A percentile compares a stretch with the other conserved stretches of the same genome.
phyloP scores from a whole-genome alignment of 495 filamentous ascomycete species.

The Amorphotheca resinae region DNA sequence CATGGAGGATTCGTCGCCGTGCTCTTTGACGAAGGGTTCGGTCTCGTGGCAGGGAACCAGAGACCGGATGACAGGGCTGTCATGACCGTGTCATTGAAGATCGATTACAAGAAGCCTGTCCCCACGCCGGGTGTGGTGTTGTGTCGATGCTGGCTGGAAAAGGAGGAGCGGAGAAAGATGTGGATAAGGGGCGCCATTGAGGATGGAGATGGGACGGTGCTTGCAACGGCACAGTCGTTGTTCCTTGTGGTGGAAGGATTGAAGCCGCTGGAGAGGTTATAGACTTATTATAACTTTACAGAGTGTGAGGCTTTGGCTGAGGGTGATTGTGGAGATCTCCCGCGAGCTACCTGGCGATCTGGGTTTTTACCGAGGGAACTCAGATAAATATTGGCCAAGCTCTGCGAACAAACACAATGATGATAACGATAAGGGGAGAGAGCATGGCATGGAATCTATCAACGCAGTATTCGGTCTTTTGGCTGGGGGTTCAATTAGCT shows the following conservation, averaged over 20 bases:
- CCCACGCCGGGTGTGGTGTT: slow-evolving; percentile 21
- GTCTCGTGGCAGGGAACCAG: slow-evolving; percentile 13
- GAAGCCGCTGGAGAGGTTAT: too few relatives aligned
- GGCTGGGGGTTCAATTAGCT: too few relatives aligned
- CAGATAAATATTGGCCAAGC: too few relatives aligned
- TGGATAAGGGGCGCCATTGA: slow-evolving; percentile 21
- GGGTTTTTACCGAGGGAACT: too few relatives aligned
- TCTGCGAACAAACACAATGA: too few relatives aligned
- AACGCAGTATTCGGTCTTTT: too few relatives aligned
- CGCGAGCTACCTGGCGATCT: too few relatives aligned
- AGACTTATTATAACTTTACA: too few relatives aligned
- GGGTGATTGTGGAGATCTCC: too few relatives aligned
- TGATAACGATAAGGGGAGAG: too few relatives aligned
- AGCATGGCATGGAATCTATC: too few relatives aligned
- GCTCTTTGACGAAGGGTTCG: slow-evolving; percentile 20
- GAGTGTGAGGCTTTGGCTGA: too few relatives aligned
- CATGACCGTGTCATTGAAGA: slow-evolving; percentile 23
- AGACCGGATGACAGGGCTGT: slow-evolving; percentile 13
- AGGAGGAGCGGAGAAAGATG: slow-evolving; percentile 22
- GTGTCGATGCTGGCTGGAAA: slow-evolving; percentile 18
- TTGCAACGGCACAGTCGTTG: slow-evolving; percentile 21
- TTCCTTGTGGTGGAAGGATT: slow-evolving; percentile 17
- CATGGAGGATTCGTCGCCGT: slow-evolving; percentile 16
- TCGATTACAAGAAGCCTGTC: slow-evolving; percentile 23
- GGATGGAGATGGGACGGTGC: slow-evolving; percentile 21